Evolutionary conservation across 768 basidiomycete genomes (phyloP).

Genomic region (Tricholoma furcatifolium): DNA sequence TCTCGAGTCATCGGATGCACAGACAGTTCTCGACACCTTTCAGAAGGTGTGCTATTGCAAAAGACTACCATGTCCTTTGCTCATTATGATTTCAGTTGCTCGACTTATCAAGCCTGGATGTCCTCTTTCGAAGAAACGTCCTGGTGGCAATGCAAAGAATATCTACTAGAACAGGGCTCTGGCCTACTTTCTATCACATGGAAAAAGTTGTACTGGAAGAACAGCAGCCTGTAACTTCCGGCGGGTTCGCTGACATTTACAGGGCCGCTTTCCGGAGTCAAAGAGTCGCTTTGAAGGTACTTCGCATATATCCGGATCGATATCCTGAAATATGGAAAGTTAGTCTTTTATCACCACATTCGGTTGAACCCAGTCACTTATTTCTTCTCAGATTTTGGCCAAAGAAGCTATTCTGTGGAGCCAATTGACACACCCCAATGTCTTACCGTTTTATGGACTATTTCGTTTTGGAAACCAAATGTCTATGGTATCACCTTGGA

Average conservation of each 20-base stretch:
- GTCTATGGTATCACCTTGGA: conserved; percentile 17
- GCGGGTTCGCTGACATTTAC: conserved; percentile 1
- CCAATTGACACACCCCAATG: conserved; percentile 7
- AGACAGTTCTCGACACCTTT: neutral
- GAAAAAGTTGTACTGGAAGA: neutral
- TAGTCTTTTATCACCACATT: neutral
- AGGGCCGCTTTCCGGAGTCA: neutral
- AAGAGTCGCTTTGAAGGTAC: neutral
- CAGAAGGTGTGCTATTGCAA: neutral
- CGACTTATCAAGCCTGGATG: neutral
- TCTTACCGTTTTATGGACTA: conserved; percentile 17
- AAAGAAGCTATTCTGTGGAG: conserved; percentile 1
- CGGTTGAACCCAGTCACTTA: neutral
- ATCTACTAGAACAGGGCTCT: neutral
- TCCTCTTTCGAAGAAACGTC: neutral
- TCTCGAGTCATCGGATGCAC: neutral
- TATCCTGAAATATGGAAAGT: neutral
- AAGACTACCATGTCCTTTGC: neutral
- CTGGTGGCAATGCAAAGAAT: neutral
- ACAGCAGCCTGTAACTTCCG: neutral
- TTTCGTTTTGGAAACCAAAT: conserved; percentile 8
- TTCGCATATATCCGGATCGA: neutral
- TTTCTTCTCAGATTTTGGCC: neutral
- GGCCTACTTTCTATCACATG: neutral
- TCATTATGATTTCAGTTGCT: neutral